These are phyloP conservation scores for Macrolepiota albuminosa DNA, from an alignment of 768 basidiomycete genomes.

Conservation along the genomic window DNA sequence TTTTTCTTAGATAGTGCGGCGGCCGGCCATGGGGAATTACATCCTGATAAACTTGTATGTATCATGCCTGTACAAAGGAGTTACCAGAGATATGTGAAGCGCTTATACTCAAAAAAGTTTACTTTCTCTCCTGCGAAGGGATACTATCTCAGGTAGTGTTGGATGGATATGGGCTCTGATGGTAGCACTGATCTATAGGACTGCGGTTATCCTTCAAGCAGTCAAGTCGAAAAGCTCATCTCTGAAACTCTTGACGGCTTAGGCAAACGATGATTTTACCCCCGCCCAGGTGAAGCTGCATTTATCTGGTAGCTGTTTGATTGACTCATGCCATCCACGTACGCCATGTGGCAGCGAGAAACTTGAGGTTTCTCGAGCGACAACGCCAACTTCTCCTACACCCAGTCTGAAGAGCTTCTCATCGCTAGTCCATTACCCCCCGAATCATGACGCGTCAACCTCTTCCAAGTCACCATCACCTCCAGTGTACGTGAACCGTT, in stretches of 20 bases:
- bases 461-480: constrained; percentile 18
- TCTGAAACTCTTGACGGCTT: neutral
- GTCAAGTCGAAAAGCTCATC: neutral
- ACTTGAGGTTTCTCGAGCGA: constrained; percentile 12
- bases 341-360: constrained; percentile 7
- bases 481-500: constrained; percentile 20
- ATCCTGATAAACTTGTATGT: neutral
- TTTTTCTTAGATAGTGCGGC: too few species aligned
- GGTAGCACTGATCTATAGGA: neutral
- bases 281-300: constrained; percentile 15
- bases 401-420: constrained; percentile 19
- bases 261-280: constrained; percentile 17
- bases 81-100: neutral
- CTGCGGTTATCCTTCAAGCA: neutral
- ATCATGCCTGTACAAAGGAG: neutral
- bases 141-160: neutral
- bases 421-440: constrained; percentile 22
- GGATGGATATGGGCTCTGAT: neutral
- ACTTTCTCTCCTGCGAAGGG: neutral
- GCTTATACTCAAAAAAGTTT: neutral
- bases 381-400: constrained; percentile 9
- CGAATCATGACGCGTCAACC: constrained; percentile 17
- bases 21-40: too few species aligned
- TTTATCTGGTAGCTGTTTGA: neutral
- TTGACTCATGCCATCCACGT: neutral